Evolutionary conservation across 805 yeast genomes (phyloP).

Genomic region (Torulaspora indica): DNA sequence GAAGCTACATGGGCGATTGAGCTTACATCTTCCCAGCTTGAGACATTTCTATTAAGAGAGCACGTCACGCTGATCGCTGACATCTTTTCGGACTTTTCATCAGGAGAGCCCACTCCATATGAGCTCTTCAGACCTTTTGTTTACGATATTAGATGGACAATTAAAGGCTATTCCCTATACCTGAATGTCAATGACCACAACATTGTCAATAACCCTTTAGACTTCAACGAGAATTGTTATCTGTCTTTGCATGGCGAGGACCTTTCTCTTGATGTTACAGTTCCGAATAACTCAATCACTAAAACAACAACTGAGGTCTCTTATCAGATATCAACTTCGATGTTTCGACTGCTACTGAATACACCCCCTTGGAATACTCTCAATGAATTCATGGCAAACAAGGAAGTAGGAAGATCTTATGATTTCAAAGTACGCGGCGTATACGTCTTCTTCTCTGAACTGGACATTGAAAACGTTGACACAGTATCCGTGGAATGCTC

Average conservation of each 20-base stretch:
- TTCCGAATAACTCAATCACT: slow-evolving; percentile 59
- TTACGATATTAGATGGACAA: slow-evolving; percentile 57
- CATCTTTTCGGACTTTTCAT: slow-evolving; percentile 65
- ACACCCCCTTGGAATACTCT: slow-evolving; percentile 93
- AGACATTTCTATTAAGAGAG: slow-evolving; percentile 70
- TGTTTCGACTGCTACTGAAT: slow-evolving; percentile 57
- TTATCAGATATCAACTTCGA: slow-evolving; percentile 51
- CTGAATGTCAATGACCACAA: slow-evolving; percentile 83
- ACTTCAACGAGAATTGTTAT: slow-evolving; percentile 73
- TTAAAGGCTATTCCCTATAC: slow-evolving; percentile 54
- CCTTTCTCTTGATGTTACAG: slow-evolving; percentile 42
- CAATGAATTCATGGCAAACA: slow-evolving; percentile 59
- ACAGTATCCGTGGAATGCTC: slow-evolving; percentile 58
- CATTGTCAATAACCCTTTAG: slow-evolving; percentile 84
- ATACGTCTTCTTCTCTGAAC: slow-evolving; percentile 53
- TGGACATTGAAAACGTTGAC: slow-evolving; percentile 67
- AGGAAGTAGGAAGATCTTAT: slow-evolving; percentile 62
- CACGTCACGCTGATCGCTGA: slow-evolving; percentile 74
- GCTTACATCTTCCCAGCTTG: slow-evolving; percentile 48
- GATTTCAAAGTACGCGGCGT: slow-evolving; percentile 60
- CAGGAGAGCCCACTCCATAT: slow-evolving; percentile 68
- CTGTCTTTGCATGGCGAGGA: slow-evolving; percentile 65
- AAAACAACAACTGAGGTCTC: slow-evolving; percentile 48
- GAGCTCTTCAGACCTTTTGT: slow-evolving; percentile 70
- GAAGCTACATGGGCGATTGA: slow-evolving; percentile 62